phyloP scores from a whole-genome alignment of 1,139 yeast species.

The Ogataea hybrid region DNA sequence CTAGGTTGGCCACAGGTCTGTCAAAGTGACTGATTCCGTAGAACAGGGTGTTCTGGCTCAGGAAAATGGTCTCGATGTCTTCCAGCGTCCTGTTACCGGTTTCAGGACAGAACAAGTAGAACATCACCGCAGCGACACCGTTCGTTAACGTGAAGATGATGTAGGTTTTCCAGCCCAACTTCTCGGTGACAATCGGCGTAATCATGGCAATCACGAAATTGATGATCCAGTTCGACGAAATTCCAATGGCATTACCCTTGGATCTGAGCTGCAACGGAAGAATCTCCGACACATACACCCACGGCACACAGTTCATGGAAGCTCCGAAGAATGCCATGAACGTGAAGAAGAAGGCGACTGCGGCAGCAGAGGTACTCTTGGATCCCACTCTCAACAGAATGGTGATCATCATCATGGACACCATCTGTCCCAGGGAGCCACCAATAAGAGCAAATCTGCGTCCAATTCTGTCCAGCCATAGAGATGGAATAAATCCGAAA shows the following conservation, averaged over 20 bases:
- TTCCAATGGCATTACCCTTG: conserved; percentile 41
- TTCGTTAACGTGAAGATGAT: conserved; percentile 49
- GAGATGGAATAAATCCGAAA: conserved; percentile 19
- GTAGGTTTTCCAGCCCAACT: conserved; percentile 49
- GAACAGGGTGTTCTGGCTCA: conserved; percentile 5
- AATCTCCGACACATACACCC: conserved; percentile 52
- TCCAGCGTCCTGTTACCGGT: conserved; percentile 62
- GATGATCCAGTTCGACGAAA: conserved; percentile 50
- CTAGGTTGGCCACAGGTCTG: neutral
- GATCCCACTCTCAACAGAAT: conserved; percentile 17
- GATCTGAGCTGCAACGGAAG: conserved; percentile 51
- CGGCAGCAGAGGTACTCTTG: conserved; percentile 16
- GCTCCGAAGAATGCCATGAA: conserved; percentile 20
- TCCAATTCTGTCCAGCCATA: conserved; percentile 20
- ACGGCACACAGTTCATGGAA: conserved; percentile 33
- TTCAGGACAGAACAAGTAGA: conserved; percentile 56
- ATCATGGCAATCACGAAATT: conserved; percentile 55
- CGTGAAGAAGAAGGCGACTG: conserved; percentile 20
- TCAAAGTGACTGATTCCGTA: conserved; percentile 1
- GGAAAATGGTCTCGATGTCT: conserved; percentile 44
- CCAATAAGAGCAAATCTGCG: conserved; percentile 16
- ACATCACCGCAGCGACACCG: conserved; percentile 52
- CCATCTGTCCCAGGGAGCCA: conserved; percentile 17
- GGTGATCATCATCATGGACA: conserved; percentile 19
- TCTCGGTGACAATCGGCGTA: conserved; percentile 44